phyloP scores from a whole-genome alignment of 2,329 filamentous ascomycete genomes.

The Xylaria sp. region DNA sequence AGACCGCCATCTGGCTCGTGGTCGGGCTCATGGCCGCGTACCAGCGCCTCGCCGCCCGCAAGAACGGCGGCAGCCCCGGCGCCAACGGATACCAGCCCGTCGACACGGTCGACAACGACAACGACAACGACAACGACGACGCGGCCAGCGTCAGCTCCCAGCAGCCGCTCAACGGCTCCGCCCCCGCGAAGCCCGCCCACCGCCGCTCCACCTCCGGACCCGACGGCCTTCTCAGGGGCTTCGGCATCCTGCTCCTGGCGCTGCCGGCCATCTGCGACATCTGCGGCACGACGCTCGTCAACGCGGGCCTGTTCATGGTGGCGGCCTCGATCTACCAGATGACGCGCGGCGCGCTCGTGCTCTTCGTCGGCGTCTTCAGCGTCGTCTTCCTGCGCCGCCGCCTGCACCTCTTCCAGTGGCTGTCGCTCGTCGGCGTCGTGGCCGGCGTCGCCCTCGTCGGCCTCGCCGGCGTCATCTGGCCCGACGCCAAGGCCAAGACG shows the following conservation, averaged over 20 bases:
- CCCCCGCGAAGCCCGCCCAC: slow-evolving; percentile 5
- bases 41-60: slow-evolving; percentile 58
- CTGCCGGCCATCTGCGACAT: slow-evolving; percentile 93
- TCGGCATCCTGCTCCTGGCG: slow-evolving; percentile 73
- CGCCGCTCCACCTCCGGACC: slow-evolving; percentile 42
- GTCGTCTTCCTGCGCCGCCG: slow-evolving; percentile 84
- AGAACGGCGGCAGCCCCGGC: slow-evolving; percentile 45
- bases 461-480: slow-evolving; percentile 81
- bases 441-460: slow-evolving; percentile 87
- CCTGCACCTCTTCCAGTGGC: slow-evolving; percentile 88
- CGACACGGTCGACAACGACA: slow-evolving; percentile 48
- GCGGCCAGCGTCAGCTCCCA: slow-evolving; percentile 48
- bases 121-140: slow-evolving; percentile 50
- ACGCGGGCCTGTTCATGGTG: slow-evolving; percentile 89
- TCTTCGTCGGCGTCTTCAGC: slow-evolving; percentile 95
- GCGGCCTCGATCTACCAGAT: slow-evolving; percentile 98
- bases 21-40: slow-evolving; percentile 72
- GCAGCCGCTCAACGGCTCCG: slow-evolving; percentile 46
- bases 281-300: slow-evolving; percentile 94
- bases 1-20: slow-evolving; percentile 95
- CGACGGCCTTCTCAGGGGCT: slow-evolving; percentile 68
- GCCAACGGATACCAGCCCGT: slow-evolving; percentile 69
- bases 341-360: slow-evolving; percentile 90
- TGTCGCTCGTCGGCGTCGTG: slow-evolving; percentile 84
- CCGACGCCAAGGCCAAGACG: slow-evolving; percentile 59